A percentile compares a stretch with the other conserved stretches of the same genome.
phyloP scores from a whole-genome alignment of 345 rosid genomes.

The Rhodamnia argentea region DNA sequence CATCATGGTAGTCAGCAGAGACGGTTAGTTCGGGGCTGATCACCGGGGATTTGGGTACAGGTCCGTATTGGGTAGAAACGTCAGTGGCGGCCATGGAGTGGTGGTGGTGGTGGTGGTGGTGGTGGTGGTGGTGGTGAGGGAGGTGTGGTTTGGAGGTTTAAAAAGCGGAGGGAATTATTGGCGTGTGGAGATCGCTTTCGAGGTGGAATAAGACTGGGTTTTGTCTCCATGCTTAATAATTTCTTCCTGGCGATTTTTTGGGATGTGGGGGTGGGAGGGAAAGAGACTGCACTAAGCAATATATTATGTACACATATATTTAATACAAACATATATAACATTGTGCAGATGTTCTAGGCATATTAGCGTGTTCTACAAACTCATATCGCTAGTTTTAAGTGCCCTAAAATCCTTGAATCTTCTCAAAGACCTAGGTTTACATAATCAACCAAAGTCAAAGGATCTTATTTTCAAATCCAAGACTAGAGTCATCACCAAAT shows the following conservation, averaged over 20 bases:
- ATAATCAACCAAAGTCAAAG: background rate
- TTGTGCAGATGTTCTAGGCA: background rate
- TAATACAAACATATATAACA: too few relatives aligned
- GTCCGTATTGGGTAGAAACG: conserved; percentile 46
- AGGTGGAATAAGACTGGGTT: background rate
- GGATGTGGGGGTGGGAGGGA: background rate
- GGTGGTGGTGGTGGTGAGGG: background rate
- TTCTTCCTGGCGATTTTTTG: background rate
- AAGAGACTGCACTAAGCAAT: background rate
- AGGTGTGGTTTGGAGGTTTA: background rate
- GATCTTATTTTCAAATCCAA: background rate
- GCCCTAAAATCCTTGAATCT: background rate
- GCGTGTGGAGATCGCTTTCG: background rate
- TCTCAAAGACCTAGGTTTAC: background rate
- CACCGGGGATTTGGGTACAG: conserved; percentile 3
- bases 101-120: background rate
- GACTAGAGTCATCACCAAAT: background rate
- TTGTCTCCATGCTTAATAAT: background rate
- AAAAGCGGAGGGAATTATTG: background rate
- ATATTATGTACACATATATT: background rate
- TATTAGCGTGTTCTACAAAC: background rate
- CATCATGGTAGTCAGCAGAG: conserved; percentile 7
- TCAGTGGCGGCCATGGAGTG: conserved; percentile 29
- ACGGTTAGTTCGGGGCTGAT: background rate
- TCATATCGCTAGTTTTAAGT: background rate